Evolutionary conservation across 2,329 filamentous ascomycete genomes (phyloP), one percentile per base, ranked within the genome.

Genomic region (Aureobasidium sp.): DNA sequence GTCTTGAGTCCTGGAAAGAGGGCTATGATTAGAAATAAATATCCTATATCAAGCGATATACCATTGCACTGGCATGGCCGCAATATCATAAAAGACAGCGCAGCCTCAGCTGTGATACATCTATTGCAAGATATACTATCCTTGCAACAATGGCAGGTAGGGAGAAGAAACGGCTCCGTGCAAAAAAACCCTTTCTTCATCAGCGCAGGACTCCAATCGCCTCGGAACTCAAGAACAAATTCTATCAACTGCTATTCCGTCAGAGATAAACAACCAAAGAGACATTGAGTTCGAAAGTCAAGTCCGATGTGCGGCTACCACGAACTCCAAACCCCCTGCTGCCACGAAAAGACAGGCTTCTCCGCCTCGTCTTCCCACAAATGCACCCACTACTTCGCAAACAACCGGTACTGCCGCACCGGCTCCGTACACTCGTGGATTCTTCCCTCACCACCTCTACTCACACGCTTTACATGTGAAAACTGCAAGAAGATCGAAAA

Each of bases 291-390:
- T n/a, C n/a, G n/a, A n/a, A n/a, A n/a, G n/a, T n/a, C n/a, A n/a
- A n/a, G n/a, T n/a, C n/a, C n/a, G n/a, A n/a, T n/a, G 53, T 57
- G 53, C n/a, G 53, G 53, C 37, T 57, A 57, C 27, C 24, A 57
- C n/a, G 53, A 57, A 57, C 53, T 57, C 12, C 27, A 8, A 24
- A 22, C 35, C 27, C 24, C 39, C 29, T 57, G 53, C 27, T 57
- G 53, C 14, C n/a, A 33, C n/a, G 39, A 57, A 17, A 57, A 57
- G 3, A 42, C 15, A 2, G 40, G 53, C n/a, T 57, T 44, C 40
- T 12, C 17, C 3, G 37, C 52, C 5, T 57, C 40, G 11, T 12
- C 37, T 2, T 12, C n/a, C 11, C 39, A 29, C 24, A 45, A 22
- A 15, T 57, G 53, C 29, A 15, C 17, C 27, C 27, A 42, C 24